Evolutionary conservation across 495 filamentous ascomycete species (phyloP).

Genomic region (Aspergillus wentii): DNA sequence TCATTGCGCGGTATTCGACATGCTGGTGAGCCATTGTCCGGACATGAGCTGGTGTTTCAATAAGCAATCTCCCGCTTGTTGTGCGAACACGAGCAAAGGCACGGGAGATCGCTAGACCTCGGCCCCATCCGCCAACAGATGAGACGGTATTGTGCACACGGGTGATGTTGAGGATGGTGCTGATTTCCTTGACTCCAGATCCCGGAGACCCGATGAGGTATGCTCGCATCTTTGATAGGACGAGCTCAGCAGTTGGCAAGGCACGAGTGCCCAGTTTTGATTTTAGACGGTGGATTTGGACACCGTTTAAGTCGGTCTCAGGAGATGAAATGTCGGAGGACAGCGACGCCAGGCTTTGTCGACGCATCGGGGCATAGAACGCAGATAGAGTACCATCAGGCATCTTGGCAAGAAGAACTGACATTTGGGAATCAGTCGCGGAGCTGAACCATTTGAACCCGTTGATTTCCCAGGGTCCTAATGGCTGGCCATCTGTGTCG

Average conservation of each 20-base stretch:
- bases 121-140: slow-evolving; percentile 45
- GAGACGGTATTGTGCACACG: slow-evolving; percentile 49
- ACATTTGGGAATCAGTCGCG: slow-evolving; percentile 57
- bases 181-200: slow-evolving; percentile 52
- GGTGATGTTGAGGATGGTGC: slow-evolving; percentile 56
- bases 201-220: slow-evolving; percentile 54
- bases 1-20: slow-evolving; percentile 40
- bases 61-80: slow-evolving; percentile 33
- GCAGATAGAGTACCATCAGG: slow-evolving; percentile 39
- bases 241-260: slow-evolving; percentile 61
- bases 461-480: slow-evolving; percentile 55
- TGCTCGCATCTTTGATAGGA: slow-evolving; percentile 48
- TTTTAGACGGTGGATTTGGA: slow-evolving; percentile 57
- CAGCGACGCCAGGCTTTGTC: too few relatives aligned
- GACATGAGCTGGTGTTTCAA: slow-evolving; percentile 47
- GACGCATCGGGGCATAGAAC: slow-evolving; percentile 56
- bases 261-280: slow-evolving; percentile 57
- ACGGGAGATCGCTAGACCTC: slow-evolving; percentile 48
- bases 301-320: slow-evolving; percentile 52
- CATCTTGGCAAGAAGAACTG: slow-evolving; percentile 55
- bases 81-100: slow-evolving; percentile 45
- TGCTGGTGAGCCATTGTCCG: slow-evolving; percentile 42
- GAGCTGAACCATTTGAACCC: slow-evolving; percentile 69
- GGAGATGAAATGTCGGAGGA: slow-evolving; percentile 5
- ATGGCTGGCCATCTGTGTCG: slow-evolving; percentile 30